These are phyloP conservation scores for Colletotrichum graminicola DNA, from an alignment of 2,329 filamentous ascomycete genomes.

Conservation along the genomic window DNA sequence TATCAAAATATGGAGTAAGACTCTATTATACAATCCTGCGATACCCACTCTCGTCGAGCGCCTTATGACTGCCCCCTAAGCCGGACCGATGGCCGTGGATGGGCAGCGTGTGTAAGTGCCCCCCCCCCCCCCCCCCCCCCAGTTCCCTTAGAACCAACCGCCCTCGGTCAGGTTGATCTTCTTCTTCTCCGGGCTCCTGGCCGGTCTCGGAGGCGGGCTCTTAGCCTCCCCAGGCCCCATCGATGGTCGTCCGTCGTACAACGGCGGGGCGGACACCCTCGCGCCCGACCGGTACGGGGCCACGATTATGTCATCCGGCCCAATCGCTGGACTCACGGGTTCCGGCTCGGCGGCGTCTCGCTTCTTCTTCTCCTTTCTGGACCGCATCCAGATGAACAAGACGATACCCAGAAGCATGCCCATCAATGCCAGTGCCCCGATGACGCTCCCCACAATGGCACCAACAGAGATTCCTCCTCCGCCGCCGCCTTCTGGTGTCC, in stretches of 20 bases:
- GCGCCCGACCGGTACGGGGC: not conserved
- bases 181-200: slow-evolving; percentile 1
- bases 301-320: not conserved
- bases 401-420: not conserved
- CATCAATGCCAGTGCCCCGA: slow-evolving; percentile 29
- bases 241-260: not conserved
- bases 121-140: fast-evolving
- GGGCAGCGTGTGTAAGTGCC: fast-evolving
- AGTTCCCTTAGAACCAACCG: not conserved
- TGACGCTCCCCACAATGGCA: slow-evolving; percentile 10
- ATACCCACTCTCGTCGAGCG: not conserved
- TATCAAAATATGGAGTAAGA: not conserved
- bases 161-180: slow-evolving; percentile 4
- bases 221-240: not conserved
- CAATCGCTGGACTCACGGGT: not conserved
- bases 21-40: not conserved
- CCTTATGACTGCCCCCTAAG: not conserved
- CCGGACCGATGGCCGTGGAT: not conserved
- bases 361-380: slow-evolving; percentile 1
- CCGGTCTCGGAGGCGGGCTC: not conserved
- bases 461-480: not conserved
- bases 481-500: not conserved
- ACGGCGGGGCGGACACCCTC: not conserved
- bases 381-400: slow-evolving; percentile 4
- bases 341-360: not conserved